Evolutionary conservation across 2,329 filamentous ascomycete genomes (phyloP), one percentile per base, ranked within the genome.

Genomic region (Didymella lethalis): DNA sequence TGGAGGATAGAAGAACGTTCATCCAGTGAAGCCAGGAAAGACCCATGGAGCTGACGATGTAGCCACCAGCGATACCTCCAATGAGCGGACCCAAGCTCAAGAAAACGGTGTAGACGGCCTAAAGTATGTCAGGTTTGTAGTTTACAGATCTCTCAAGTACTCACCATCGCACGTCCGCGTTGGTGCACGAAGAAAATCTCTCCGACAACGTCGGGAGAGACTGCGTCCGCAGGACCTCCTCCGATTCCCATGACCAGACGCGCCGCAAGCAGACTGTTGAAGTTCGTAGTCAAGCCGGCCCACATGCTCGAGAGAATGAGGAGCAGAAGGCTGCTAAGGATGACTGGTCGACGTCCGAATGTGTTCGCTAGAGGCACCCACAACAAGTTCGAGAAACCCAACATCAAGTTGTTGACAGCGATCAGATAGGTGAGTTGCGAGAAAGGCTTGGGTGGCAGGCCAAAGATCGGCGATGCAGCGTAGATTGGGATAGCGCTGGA

Each of bases 121-220:
- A 20, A 11, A 7, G 10, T 2, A 2, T 6, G 31, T 59, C n/a
- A 59, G 32, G 26, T 11, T n/a, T 2, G 23, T 18, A 16, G 0
- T 12, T 2, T 16, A 10, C 20, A 16, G 14, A 14, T 1, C 20
- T 25, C 12, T 7, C 0, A 28, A 4, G 7, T 28, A 51, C 62
- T 65, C 49, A 76, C 76, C 72, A 80, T 75, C 3, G 76, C 77
- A 44, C 78, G 70, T 38, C 78, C 78, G 16, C 76, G 71, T 56
- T 79, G 71, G 49, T 79, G 78, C 25, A 79, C 71, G 54, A 80
- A 81, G 64, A 79, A 80, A 2, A 79, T 69, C 51, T 80, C 78
- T 1, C 77, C 78, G 10, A 80, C 71, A 10, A 79, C 72, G 63
- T 77, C 76, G 7, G 78, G 78, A 8, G 77, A 73, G 16, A 80